Conservation (phyloP, 345 rosid genomes). For the Physaria fendleri region DNA sequence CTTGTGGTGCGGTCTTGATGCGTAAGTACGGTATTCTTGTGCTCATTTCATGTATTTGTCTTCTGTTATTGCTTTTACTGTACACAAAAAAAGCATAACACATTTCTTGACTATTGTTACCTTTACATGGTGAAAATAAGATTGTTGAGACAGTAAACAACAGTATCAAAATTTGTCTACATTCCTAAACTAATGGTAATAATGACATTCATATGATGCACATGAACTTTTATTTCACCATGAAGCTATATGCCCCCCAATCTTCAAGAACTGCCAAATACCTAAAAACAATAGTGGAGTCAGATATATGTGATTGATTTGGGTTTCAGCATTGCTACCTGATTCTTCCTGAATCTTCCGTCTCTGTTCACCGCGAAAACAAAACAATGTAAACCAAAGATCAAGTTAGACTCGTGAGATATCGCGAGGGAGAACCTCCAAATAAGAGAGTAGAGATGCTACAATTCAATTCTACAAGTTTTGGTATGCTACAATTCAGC, state of each 20-base stretch:
- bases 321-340: slow-evolving; percentile 21
- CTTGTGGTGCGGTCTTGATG: background rate
- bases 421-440: background rate
- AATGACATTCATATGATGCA: too few species aligned
- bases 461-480: too few species aligned
- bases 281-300: slow-evolving; percentile 24
- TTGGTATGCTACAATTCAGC: background rate
- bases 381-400: slow-evolving; percentile 1
- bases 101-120: too few species aligned
- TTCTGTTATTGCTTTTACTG: too few species aligned
- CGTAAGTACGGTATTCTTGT: background rate
- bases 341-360: slow-evolving; percentile 52
- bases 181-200: too few species aligned
- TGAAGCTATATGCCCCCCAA: slow-evolving; percentile 1
- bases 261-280: slow-evolving; percentile 44
- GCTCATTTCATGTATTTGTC: background rate
- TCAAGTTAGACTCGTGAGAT: background rate
- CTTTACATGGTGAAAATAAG: too few species aligned
- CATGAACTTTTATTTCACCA: background rate
- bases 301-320: background rate
- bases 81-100: too few species aligned
- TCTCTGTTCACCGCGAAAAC: slow-evolving; percentile 43
- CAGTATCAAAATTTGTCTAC: too few species aligned
- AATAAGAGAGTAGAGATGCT: background rate
- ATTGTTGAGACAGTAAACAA: too few species aligned